A percentile compares a stretch with the other conserved stretches of the same genome.
Evolutionary conservation across 2,329 filamentous ascomycete species (phyloP).

Genomic region (Rhexocercosporidium sp.): DNA sequence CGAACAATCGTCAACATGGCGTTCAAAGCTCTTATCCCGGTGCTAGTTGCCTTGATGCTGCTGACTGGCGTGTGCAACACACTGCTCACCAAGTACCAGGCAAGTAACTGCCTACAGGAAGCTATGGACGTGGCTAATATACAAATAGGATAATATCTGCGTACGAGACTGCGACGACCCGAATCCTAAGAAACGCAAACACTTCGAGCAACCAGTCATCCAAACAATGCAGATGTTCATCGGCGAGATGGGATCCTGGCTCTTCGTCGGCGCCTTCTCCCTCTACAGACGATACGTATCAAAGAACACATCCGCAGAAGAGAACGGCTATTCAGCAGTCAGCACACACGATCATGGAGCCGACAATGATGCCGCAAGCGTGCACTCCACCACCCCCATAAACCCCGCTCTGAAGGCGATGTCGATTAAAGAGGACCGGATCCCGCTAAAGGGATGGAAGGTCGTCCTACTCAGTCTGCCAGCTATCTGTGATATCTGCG

Average conservation of each 20-base stretch:
- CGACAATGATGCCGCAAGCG: slow-evolving; percentile 51
- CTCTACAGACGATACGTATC: slow-evolving; percentile 65
- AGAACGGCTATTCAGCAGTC: slow-evolving; percentile 71
- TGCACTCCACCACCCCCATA: slow-evolving; percentile 50
- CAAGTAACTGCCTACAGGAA: slow-evolving; percentile 45
- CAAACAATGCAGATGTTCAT: slow-evolving; percentile 99
- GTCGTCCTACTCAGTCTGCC: slow-evolving; percentile 81
- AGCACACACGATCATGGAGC: slow-evolving; percentile 48
- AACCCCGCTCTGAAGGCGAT: slow-evolving; percentile 58
- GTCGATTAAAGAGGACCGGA: slow-evolving; percentile 58
- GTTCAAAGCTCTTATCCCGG: slow-evolving; percentile 72
- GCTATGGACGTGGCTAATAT: slow-evolving; percentile 23
- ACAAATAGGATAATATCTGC: slow-evolving; percentile 87
- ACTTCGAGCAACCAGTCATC: slow-evolving; percentile 93
- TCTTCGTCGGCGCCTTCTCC: slow-evolving; percentile 76
- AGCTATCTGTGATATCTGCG: slow-evolving; percentile 90
- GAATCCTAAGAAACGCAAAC: slow-evolving; percentile 67
- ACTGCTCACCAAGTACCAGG: slow-evolving; percentile 94
- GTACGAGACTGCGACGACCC: slow-evolving; percentile 83
- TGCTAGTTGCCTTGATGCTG: slow-evolving; percentile 95
- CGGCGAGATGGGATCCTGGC: slow-evolving; percentile 94
- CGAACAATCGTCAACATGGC: slow-evolving; percentile 60
- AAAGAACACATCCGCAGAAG: slow-evolving; percentile 48
- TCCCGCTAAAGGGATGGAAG: slow-evolving; percentile 70
- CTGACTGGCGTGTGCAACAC: slow-evolving; percentile 97